These are phyloP conservation scores for Pythium apleroticum DNA, from an alignment of 352 stramenopile genomes.

Conservation along the genomic window DNA sequence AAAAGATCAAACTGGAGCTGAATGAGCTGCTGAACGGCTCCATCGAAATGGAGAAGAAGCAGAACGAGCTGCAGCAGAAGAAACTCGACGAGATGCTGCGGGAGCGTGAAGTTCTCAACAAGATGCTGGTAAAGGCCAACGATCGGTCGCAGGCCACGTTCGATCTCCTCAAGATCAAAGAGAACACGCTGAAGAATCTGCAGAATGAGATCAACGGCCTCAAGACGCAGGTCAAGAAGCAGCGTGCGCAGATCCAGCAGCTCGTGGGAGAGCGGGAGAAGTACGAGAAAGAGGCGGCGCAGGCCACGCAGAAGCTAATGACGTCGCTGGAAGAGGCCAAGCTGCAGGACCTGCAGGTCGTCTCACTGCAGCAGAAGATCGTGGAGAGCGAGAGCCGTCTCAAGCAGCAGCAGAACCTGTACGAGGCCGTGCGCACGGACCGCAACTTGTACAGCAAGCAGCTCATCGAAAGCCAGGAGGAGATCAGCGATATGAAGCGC, in stretches of 20 bases:
- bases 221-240: conserved; percentile 77
- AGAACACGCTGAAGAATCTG: conserved; percentile 90
- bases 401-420: conserved; percentile 95
- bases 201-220: conserved; percentile 88
- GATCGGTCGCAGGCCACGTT: conserved; percentile 80
- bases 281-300: conserved; percentile 85
- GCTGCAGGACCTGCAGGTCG: conserved; percentile 70
- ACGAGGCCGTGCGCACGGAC: conserved; percentile 91
- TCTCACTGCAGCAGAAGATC: conserved; percentile 77
- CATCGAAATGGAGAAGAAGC: conserved; percentile 62
- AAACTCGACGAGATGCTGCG: conserved; percentile 81
- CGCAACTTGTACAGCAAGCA: conserved; percentile 94
- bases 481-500: conserved; percentile 88
- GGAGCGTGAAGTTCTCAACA: conserved; percentile 82
- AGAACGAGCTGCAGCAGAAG: conserved; percentile 69
- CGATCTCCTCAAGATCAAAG: conserved; percentile 91
- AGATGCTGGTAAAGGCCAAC: conserved; percentile 86
- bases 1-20: conserved; percentile 62
- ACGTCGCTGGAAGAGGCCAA: conserved; percentile 80
- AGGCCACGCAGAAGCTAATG: conserved; percentile 81
- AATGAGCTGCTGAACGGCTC: conserved; percentile 64
- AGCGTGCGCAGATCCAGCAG: conserved; percentile 77
- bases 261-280: conserved; percentile 86
- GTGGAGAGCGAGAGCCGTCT: conserved; percentile 71
- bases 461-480: conserved; percentile 90